Percentiles rank a stretch among this genome's conserved stretches.
Conservation (phyloP, 2,329 filamentous ascomycete species). For the Aspergillus persii region DNA sequence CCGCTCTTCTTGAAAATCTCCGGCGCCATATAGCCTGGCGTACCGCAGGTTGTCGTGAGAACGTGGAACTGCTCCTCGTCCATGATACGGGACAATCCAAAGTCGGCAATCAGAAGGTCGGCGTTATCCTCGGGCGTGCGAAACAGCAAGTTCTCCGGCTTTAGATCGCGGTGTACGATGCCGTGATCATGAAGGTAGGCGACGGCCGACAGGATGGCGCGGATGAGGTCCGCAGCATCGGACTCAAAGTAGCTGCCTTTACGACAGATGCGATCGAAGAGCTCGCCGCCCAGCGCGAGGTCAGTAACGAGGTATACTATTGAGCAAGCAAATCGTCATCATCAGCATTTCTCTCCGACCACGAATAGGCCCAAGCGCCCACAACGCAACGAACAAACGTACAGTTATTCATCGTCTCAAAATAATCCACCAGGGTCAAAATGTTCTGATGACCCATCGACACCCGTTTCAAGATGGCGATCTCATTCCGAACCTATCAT, state of each 20-base stretch:
- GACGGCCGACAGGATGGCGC: slow-evolving; percentile 92
- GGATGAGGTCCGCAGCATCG: slow-evolving; percentile 91
- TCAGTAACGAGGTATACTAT: slow-evolving; percentile 93
- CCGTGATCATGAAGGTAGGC: slow-evolving; percentile 98
- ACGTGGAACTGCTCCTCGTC: slow-evolving; percentile 98
- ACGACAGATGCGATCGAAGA: slow-evolving; percentile 97
- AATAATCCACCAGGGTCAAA: slow-evolving; percentile 95
- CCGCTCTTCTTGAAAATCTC: slow-evolving; percentile 99
- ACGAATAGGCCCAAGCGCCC: background rate
- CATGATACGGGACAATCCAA: slow-evolving; percentile 95
- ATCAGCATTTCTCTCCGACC: background rate
- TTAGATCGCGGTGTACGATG: slow-evolving; percentile 96
- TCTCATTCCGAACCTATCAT: slow-evolving; percentile 86
- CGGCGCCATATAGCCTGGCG: slow-evolving; percentile 97
- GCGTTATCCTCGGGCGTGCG: slow-evolving; percentile 97
- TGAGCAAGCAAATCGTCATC: background rate
- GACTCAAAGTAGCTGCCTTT: slow-evolving; percentile 99
- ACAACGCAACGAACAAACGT: slow-evolving; percentile 24
- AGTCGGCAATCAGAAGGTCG: slow-evolving; percentile 94
- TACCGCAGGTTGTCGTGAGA: slow-evolving; percentile 94
- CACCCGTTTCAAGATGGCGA: slow-evolving; percentile 94
- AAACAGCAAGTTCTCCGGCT: slow-evolving; percentile 96
- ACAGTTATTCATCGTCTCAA: slow-evolving; percentile 99
- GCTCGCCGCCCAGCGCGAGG: slow-evolving; percentile 89
- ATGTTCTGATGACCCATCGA: slow-evolving; percentile 99